phyloP scores from a whole-genome alignment of 2,329 filamentous ascomycete genomes.

The Trichoderma aggressivum region DNA sequence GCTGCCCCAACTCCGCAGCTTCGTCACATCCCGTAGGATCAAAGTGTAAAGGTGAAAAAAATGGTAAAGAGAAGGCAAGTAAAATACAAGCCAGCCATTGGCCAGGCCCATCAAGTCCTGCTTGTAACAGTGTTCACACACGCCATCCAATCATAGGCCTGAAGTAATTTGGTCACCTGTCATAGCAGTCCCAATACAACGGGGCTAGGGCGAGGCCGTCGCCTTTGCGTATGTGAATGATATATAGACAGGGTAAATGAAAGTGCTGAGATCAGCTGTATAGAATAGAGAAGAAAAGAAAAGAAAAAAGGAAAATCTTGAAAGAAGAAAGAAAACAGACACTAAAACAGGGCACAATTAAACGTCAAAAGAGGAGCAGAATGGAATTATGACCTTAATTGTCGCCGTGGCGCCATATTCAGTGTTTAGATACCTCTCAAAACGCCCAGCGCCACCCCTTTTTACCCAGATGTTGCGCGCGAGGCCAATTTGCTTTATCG shows the following conservation, averaged over 20 bases:
- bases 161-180: not conserved
- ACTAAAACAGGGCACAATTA: slow-evolving; percentile 21
- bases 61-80: not conserved
- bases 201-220: not conserved
- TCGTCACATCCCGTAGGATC: not conserved
- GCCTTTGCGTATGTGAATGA: slow-evolving; percentile 12
- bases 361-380: slow-evolving; percentile 22
- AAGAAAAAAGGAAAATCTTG: not conserved
- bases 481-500: slow-evolving; percentile 21
- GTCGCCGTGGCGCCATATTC: slow-evolving; percentile 24
- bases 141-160: not conserved
- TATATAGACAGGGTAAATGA: slow-evolving; percentile 16
- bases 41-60: not conserved
- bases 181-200: not conserved
- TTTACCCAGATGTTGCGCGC: slow-evolving; percentile 25
- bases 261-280: slow-evolving; percentile 6
- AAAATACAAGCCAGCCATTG: slow-evolving; percentile 11
- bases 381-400: slow-evolving; percentile 23
- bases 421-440: slow-evolving; percentile 23
- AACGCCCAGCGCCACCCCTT: slow-evolving; percentile 29
- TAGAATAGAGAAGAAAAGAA: not conserved
- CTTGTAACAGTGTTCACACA: not conserved
- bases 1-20: slow-evolving; percentile 1
- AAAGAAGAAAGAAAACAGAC: slow-evolving; percentile 17
- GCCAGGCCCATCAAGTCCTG: not conserved